Percentiles rank a stretch among this genome's conserved stretches.
Evolutionary conservation across 257 asterid species (phyloP).

Genomic region (Coffea eugenioides): DNA sequence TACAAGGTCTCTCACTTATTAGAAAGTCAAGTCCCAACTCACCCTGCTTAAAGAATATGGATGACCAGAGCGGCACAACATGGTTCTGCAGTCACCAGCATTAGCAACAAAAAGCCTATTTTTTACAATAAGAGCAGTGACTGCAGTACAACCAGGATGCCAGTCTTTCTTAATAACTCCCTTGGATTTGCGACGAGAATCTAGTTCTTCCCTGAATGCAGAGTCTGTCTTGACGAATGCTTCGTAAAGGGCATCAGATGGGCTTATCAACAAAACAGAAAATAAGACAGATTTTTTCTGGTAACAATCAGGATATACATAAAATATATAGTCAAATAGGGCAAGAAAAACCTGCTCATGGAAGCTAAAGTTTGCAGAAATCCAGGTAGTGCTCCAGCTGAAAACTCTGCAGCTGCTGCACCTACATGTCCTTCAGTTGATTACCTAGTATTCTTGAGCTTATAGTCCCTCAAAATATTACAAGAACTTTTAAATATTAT

Average conservation of each 20-base stretch:
- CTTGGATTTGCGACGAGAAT: constrained; percentile 47
- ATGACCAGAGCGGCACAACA: constrained; percentile 70
- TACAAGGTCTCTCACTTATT: not conserved
- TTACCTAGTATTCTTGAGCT: constrained; percentile 8
- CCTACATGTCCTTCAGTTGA: constrained; percentile 44
- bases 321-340: not conserved
- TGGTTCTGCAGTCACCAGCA: constrained; percentile 94
- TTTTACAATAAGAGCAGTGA: constrained; percentile 64
- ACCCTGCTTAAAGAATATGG: constrained; percentile 85
- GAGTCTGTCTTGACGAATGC: constrained; percentile 77
- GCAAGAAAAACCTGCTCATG: constrained; percentile 38
- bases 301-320: not conserved
- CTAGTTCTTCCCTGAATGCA: constrained; percentile 71
- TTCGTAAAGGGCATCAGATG: constrained; percentile 65
- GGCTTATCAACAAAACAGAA: constrained; percentile 31
- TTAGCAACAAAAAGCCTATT: constrained; percentile 84
- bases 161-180: constrained; percentile 61
- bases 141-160: constrained; percentile 98
- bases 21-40: constrained; percentile 26
- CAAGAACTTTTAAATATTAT: not conserved
- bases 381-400: constrained; percentile 87
- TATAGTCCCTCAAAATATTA: not conserved
- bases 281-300: not conserved
- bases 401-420: constrained; percentile 93
- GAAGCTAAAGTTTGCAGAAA: constrained; percentile 53